Percentiles rank a stretch among this genome's conserved stretches.
phyloP scores from a whole-genome alignment of 768 basidiomycete species.

The Rubroboletus pulcherrimus region DNA sequence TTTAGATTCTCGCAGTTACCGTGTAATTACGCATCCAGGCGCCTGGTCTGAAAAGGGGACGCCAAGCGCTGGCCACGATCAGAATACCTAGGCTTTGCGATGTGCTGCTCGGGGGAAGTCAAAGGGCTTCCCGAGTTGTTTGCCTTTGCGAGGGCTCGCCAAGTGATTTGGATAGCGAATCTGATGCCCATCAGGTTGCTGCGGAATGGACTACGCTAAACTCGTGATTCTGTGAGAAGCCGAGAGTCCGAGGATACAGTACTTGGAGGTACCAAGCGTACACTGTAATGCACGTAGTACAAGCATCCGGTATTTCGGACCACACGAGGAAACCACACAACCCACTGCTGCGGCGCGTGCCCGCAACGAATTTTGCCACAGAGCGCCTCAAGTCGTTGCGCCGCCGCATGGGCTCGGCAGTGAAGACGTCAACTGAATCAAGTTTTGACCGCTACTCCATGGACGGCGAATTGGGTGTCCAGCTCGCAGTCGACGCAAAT shows the following conservation, averaged over 20 bases:
- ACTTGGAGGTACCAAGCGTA: background rate
- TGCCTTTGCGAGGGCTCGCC: background rate
- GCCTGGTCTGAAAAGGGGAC: background rate
- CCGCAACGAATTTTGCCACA: background rate
- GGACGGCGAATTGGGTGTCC: background rate
- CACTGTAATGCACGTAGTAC: background rate
- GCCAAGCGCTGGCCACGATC: background rate
- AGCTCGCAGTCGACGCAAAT: background rate
- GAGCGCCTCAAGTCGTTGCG: background rate
- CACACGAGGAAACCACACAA: conserved; percentile 2
- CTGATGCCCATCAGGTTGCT: background rate
- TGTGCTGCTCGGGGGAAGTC: background rate
- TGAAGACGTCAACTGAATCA: background rate
- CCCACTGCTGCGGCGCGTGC: background rate
- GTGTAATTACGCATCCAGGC: background rate
- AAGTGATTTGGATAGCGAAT: background rate
- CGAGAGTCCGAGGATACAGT: background rate
- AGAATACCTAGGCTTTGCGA: background rate
- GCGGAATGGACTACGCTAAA: background rate
- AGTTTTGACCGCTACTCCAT: background rate
- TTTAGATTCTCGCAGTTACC: conserved; percentile 1
- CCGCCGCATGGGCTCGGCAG: background rate
- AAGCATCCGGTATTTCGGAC: background rate
- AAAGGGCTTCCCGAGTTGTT: background rate
- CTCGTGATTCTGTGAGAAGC: background rate